phyloP scores from a whole-genome alignment of 2,329 filamentous ascomycete species.

The Stagonosporopsis vannaccii region DNA sequence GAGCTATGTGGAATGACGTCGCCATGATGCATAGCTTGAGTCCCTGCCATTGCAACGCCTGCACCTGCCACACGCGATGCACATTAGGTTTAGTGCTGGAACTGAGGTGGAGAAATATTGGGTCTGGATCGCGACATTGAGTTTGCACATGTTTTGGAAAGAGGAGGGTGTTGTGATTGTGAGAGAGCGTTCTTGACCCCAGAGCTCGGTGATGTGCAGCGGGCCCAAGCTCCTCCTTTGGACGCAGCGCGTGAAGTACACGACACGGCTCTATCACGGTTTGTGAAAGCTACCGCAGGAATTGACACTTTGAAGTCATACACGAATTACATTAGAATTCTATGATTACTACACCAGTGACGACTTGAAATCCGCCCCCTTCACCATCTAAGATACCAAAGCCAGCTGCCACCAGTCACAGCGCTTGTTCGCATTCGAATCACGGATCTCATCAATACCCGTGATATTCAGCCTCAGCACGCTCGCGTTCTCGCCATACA shows the following conservation, averaged over 20 bases:
- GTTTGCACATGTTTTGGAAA: conserved; percentile 1
- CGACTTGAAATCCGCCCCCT: neutral
- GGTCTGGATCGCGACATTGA: conserved; percentile 21
- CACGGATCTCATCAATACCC: conserved; percentile 52
- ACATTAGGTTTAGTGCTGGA: neutral
- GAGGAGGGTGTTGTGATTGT: neutral
- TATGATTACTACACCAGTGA: neutral
- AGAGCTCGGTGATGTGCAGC: neutral
- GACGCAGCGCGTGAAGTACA: neutral
- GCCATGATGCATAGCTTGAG: conserved; percentile 2
- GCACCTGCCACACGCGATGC: too few species aligned
- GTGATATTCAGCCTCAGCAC: conserved; percentile 55
- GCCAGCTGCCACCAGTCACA: conserved; percentile 64
- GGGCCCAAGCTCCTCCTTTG: neutral
- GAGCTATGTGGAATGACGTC: neutral
- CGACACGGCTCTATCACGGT: too few species aligned
- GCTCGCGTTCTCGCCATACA: conserved; percentile 55
- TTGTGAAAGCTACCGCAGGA: too few species aligned
- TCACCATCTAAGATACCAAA: conserved; percentile 30
- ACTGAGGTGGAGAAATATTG: conserved; percentile 10
- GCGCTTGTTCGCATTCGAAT: conserved; percentile 57
- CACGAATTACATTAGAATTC: conserved; percentile 9
- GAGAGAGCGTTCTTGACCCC: neutral
- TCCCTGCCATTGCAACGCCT: too few species aligned
- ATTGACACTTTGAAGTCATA: neutral